These are phyloP conservation scores for Pichia kudriavzevii DNA, from an alignment of 1,139 yeast species.

Conservation along the genomic window DNA sequence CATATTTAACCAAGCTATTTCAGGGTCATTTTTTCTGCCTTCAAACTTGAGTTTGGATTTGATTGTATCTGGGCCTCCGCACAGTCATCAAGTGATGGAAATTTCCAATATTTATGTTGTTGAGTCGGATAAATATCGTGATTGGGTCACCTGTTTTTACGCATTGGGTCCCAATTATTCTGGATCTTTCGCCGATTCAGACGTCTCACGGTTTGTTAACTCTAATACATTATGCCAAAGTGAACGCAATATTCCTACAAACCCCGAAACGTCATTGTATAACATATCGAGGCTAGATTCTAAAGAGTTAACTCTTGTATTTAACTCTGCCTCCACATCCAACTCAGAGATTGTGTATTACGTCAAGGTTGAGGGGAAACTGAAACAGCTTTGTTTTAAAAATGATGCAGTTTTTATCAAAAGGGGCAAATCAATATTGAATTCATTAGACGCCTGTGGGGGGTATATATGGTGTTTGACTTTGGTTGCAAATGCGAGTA, in stretches of 20 bases:
- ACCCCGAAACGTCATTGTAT: no score
- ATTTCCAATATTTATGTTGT: slow-evolving; percentile 22
- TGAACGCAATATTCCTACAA: no score
- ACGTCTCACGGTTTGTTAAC: slow-evolving; percentile 29
- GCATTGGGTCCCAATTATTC: slow-evolving; percentile 33
- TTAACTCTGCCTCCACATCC: no score
- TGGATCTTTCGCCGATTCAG: slow-evolving; percentile 32
- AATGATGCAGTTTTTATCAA: neutral
- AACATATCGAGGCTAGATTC: no score
- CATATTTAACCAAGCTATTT: slow-evolving; percentile 9
- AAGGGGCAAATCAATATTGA: slow-evolving; percentile 16
- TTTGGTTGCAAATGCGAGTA: slow-evolving; percentile 24
- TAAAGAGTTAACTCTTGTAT: no score
- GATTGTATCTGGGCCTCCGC: slow-evolving; percentile 12
- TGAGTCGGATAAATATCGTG: slow-evolving; percentile 25
- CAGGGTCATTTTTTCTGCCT: no score
- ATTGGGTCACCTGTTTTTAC: slow-evolving; percentile 32
- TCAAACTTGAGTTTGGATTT: no score
- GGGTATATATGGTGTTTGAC: slow-evolving; percentile 30
- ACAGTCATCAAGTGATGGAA: slow-evolving; percentile 7
- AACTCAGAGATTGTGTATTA: no score
- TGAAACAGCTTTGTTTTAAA: no score
- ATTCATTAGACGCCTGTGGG: slow-evolving; percentile 32
- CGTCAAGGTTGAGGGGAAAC: no score
- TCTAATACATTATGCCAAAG: slow-evolving; percentile 20